These are phyloP conservation scores for Cokeromyces recurvatus DNA, from an alignment of 371 early-diverging fungal species.

Conservation along the genomic window DNA sequence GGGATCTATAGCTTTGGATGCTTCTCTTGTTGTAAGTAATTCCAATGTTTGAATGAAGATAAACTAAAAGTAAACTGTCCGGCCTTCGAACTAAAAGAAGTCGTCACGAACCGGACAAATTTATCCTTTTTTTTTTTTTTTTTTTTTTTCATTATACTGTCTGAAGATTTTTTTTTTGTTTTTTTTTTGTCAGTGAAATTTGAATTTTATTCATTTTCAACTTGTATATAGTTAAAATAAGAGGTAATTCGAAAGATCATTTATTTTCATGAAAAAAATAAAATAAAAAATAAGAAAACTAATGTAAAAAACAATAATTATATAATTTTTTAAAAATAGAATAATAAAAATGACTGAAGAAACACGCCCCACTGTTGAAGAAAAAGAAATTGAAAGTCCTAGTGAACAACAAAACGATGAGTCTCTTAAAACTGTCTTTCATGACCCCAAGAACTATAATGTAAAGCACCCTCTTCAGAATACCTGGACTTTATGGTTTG, in stretches of 20 bases:
- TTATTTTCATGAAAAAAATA: too few relatives aligned
- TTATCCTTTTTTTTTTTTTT: not conserved
- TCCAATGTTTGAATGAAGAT: too few relatives aligned
- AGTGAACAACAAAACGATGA: conserved; percentile 40
- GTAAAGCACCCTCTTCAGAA: conserved; percentile 87
- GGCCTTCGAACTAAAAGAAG: too few relatives aligned
- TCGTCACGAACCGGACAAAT: not conserved
- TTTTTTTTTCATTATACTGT: not conserved
- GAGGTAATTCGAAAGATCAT: too few relatives aligned
- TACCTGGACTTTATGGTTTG: conserved; percentile 94
- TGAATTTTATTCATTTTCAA: too few relatives aligned
- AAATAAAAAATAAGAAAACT: too few relatives aligned
- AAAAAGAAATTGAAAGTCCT: too few relatives aligned
- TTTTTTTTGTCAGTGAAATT: not conserved
- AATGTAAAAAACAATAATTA: too few relatives aligned
- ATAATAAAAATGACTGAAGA: conserved; percentile 22
- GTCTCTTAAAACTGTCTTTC: conserved; percentile 61
- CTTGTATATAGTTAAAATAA: too few relatives aligned
- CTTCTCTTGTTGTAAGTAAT: not conserved
- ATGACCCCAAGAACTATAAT: conserved; percentile 65
- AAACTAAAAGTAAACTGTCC: too few relatives aligned
- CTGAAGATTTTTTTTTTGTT: not conserved
- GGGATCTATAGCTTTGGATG: conserved; percentile 6
- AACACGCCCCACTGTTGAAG: conserved; percentile 16
- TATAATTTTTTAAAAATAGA: too few relatives aligned